A percentile compares a stretch with the other conserved stretches of the same genome.
phyloP scores from a whole-genome alignment of 352 stramenopile genomes.

The Globisporangium solare region DNA sequence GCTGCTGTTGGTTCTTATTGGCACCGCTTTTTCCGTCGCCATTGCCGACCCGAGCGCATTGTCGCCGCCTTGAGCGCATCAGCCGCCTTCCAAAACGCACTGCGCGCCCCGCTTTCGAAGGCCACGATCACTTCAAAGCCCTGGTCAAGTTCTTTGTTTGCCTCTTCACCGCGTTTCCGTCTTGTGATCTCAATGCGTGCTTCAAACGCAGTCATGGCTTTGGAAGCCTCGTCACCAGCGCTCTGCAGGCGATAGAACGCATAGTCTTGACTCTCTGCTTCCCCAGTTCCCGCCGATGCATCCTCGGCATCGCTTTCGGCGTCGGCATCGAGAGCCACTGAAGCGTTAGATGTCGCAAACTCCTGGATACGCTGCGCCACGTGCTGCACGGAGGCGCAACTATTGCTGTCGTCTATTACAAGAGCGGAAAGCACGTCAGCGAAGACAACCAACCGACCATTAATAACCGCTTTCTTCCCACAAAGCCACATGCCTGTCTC shows the following conservation, averaged over 20 bases:
- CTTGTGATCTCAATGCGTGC: slow-evolving; percentile 31
- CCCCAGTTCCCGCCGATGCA: slow-evolving; percentile 8
- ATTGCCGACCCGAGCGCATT: slow-evolving; percentile 55
- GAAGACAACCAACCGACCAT: slow-evolving; percentile 1
- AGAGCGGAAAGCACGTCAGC: background rate
- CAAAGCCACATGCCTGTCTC: background rate
- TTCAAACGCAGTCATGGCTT: slow-evolving; percentile 7
- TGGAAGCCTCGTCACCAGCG: background rate
- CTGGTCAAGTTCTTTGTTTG: background rate
- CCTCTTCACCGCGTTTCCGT: slow-evolving; percentile 6
- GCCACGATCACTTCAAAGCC: slow-evolving; percentile 34
- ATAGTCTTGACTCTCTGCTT: background rate
- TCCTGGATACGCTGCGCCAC: slow-evolving; percentile 38
- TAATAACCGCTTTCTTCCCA: background rate
- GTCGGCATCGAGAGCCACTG: slow-evolving; percentile 10
- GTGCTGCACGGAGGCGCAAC: slow-evolving; percentile 38
- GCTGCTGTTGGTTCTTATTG: slow-evolving; percentile 3
- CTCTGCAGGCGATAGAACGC: slow-evolving; percentile 12
- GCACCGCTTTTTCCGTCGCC: slow-evolving; percentile 37
- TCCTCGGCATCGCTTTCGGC: slow-evolving; percentile 7
- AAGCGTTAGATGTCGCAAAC: slow-evolving; percentile 21
- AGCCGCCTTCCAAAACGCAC: slow-evolving; percentile 56
- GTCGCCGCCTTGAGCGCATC: slow-evolving; percentile 59
- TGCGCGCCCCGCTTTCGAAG: slow-evolving; percentile 51
- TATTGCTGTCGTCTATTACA: slow-evolving; percentile 15